A percentile compares a stretch with the other conserved stretches of the same genome.
These are phyloP conservation scores for Penicillium sp. DNA, from an alignment of 2,329 filamentous ascomycete species.

Conservation along the genomic window DNA sequence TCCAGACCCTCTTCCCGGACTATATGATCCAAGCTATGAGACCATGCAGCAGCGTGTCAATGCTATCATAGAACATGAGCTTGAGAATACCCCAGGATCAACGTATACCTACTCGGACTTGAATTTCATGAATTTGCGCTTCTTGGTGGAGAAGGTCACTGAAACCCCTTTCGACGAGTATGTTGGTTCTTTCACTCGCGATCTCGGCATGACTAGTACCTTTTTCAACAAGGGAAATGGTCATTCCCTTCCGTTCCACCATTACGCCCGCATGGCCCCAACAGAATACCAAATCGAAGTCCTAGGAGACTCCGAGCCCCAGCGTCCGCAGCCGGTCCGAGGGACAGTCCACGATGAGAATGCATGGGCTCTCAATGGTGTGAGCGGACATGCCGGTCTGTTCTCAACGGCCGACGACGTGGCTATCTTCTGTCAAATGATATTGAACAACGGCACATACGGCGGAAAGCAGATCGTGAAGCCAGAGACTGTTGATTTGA, in stretches of 20 bases:
- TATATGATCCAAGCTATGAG: neutral
- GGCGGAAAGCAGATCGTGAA: slow-evolving; percentile 29
- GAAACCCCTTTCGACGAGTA: slow-evolving; percentile 26
- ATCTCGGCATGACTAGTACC: neutral
- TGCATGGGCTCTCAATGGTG: slow-evolving; percentile 35
- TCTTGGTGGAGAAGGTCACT: slow-evolving; percentile 33
- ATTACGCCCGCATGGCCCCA: slow-evolving; percentile 26
- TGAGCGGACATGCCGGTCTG: slow-evolving; percentile 39
- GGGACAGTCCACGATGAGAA: slow-evolving; percentile 43
- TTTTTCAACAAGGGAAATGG: slow-evolving; percentile 3
- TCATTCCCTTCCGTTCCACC: neutral
- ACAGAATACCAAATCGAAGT: slow-evolving; percentile 37
- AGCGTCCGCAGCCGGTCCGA: slow-evolving; percentile 39
- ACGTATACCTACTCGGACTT: slow-evolving; percentile 38
- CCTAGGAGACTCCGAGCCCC: slow-evolving; percentile 30
- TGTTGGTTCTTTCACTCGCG: slow-evolving; percentile 12
- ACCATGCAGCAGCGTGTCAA: neutral
- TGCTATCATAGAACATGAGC: slow-evolving; percentile 12
- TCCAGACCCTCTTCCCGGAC: neutral
- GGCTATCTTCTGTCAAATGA: slow-evolving; percentile 38
- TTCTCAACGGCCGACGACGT: slow-evolving; percentile 36
- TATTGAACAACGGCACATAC: slow-evolving; percentile 41
- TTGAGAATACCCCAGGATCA: slow-evolving; percentile 29
- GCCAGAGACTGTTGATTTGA: slow-evolving; percentile 29
- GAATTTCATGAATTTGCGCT: slow-evolving; percentile 36